phyloP scores from a whole-genome alignment of 176 grass and related monocot genomes.

The Rhynchospora tenuis region DNA sequence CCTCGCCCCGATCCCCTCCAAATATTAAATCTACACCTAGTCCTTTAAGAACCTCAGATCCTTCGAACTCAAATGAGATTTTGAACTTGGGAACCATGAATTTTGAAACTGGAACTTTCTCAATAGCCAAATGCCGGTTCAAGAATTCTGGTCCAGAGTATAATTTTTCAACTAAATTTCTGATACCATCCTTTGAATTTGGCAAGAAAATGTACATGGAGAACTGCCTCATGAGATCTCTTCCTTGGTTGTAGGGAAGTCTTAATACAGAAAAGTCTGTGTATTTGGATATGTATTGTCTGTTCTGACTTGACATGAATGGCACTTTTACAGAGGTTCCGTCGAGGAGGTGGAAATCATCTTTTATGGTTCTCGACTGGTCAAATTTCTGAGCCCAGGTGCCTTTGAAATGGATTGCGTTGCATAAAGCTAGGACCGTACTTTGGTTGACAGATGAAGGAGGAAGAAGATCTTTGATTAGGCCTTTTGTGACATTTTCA shows the following conservation, averaged over 20 bases:
- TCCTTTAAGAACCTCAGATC: conserved; percentile 44
- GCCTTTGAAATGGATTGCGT: conserved; percentile 79
- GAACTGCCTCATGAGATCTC: conserved; percentile 52
- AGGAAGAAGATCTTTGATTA: conserved; percentile 65
- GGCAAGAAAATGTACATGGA: conserved; percentile 81
- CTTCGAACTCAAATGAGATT: conserved; percentile 74
- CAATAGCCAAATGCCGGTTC: conserved; percentile 32
- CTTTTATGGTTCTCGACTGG: conserved; percentile 46
- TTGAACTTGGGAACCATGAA: conserved; percentile 84
- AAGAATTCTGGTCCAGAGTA: conserved; percentile 50
- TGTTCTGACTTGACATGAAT: conserved; percentile 52
- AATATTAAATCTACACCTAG: conserved; percentile 55
- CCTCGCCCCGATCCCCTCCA: conserved; percentile 2
- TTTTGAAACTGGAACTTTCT: conserved; percentile 37
- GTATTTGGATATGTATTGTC: conserved; percentile 41
- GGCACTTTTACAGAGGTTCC: conserved; percentile 52
- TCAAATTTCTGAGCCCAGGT: conserved; percentile 78
- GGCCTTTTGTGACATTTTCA: conserved; percentile 47
- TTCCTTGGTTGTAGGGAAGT: conserved; percentile 70
- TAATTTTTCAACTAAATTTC: conserved; percentile 37
- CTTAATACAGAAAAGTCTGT: conserved; percentile 50
- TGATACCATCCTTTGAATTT: conserved; percentile 52
- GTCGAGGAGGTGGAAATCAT: conserved; percentile 55
- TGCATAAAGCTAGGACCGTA: conserved; percentile 59
- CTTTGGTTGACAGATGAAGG: conserved; percentile 41